These are phyloP conservation scores for Xylariaceae sp. DNA, from an alignment of 2,329 filamentous ascomycete species.

Conservation along the genomic window DNA sequence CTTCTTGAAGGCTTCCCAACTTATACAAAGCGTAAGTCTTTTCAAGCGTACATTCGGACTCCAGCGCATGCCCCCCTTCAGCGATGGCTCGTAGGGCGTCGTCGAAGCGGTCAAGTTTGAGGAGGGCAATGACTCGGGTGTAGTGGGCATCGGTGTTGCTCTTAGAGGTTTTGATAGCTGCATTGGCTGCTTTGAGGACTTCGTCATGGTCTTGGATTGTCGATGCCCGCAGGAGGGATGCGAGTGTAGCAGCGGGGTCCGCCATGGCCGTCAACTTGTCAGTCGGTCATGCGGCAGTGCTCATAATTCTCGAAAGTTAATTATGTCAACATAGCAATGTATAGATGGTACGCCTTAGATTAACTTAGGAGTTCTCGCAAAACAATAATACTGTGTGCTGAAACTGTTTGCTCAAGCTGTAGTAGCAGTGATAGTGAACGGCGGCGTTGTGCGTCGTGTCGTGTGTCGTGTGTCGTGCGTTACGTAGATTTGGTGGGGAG, in stretches of 20 bases:
- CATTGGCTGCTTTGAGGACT: conserved; percentile 68
- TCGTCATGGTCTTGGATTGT: conserved; percentile 75
- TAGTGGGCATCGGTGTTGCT: conserved; percentile 63
- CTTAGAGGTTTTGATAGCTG: conserved; percentile 66
- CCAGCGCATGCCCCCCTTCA: conserved; percentile 65
- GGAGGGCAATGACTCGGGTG: conserved; percentile 73
- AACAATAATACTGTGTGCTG: too few relatives aligned
- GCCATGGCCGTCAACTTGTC: too few relatives aligned
- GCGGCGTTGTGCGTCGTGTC: too few relatives aligned
- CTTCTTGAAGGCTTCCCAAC: conserved; percentile 70
- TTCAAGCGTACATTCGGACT: conserved; percentile 68
- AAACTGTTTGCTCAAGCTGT: too few relatives aligned
- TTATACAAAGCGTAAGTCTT: conserved; percentile 87
- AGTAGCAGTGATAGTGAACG: too few relatives aligned
- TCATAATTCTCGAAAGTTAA: too few relatives aligned
- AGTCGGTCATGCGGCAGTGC: too few relatives aligned
- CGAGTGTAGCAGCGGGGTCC: conserved; percentile 57
- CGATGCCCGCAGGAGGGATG: conserved; percentile 59
- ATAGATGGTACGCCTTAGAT: too few relatives aligned
- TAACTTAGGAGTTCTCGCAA: too few relatives aligned
- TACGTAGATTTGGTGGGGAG: too few relatives aligned
- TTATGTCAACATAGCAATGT: conserved; percentile 15
- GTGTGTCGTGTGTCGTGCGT: too few relatives aligned
- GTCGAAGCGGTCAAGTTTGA: conserved; percentile 82
- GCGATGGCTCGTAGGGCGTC: conserved; percentile 75